A percentile compares a stretch with the other conserved stretches of the same genome.
Evolutionary conservation across 345 rosid species (phyloP).

Genomic region (Hibiscus syriacus): DNA sequence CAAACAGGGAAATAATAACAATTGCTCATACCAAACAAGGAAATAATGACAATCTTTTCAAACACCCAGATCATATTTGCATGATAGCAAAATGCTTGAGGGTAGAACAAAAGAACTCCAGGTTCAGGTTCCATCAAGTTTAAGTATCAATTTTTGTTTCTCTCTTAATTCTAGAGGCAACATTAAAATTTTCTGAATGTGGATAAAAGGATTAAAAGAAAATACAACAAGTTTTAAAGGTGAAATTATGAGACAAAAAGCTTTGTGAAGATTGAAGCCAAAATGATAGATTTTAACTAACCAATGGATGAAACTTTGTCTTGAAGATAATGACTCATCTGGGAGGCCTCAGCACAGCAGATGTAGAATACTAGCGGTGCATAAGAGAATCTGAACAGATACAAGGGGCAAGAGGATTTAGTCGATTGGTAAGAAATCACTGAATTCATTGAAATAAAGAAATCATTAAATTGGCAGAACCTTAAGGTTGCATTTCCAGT

Average conservation of each 20-base stretch:
- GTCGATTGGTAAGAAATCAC: background rate
- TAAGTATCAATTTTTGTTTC: background rate
- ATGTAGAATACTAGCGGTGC: conserved; percentile 48
- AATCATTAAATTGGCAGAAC: conserved; percentile 22
- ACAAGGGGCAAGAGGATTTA: conserved; percentile 3
- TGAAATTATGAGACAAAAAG: background rate
- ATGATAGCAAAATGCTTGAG: background rate
- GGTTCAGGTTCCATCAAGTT: background rate
- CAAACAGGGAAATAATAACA: background rate
- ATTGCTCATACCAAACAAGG: too few species aligned
- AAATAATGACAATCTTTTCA: background rate
- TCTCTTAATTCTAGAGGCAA: background rate
- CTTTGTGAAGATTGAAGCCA: background rate
- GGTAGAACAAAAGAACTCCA: background rate
- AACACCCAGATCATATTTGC: background rate
- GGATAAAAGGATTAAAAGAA: background rate
- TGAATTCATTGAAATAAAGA: background rate
- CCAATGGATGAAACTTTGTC: conserved; percentile 68
- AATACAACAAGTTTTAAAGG: background rate
- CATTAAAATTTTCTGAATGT: background rate
- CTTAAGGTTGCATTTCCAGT: conserved; percentile 77
- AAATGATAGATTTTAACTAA: conserved; percentile 27
- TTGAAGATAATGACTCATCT: conserved; percentile 28
- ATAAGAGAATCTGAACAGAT: conserved; percentile 53
- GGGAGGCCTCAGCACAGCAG: conserved; percentile 36